Conservation (phyloP, 371 early-diverging fungal species). For the Rhizomucor pusillus region DNA sequence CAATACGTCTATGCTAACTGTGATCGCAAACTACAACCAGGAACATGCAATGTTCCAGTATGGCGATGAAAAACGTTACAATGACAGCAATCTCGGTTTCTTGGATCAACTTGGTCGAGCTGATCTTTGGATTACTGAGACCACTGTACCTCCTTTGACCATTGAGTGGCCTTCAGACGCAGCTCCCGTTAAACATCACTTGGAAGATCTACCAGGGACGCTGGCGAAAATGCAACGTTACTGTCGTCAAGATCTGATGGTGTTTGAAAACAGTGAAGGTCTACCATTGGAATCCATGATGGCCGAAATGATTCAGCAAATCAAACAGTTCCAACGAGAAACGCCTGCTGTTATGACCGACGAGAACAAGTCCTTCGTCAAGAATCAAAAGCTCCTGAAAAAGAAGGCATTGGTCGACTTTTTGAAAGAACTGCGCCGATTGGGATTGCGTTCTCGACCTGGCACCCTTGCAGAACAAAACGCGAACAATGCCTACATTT, state of each 20-base stretch:
- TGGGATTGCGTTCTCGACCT: constrained; percentile 76
- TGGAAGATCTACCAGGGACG: constrained; percentile 34
- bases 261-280: constrained; percentile 16
- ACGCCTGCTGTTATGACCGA: constrained; percentile 63
- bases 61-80: constrained; percentile 48
- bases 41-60: constrained; percentile 53
- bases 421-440: constrained; percentile 72
- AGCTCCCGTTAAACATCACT: constrained; percentile 30
- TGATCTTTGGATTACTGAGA: constrained; percentile 25
- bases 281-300: constrained; percentile 46
- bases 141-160: constrained; percentile 9
- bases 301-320: constrained; percentile 46
- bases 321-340: constrained; percentile 64
- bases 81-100: constrained; percentile 30
- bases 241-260: constrained; percentile 35
- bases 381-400: constrained; percentile 77
- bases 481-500: constrained; percentile 31
- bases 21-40: constrained; percentile 65
- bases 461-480: constrained; percentile 43
- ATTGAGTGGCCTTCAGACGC: constrained; percentile 16
- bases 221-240: constrained; percentile 29
- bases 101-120: constrained; percentile 34
- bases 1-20: constrained; percentile 69
- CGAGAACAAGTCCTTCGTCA: constrained; percentile 64
- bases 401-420: constrained; percentile 89